Evolutionary conservation across 192 early-diverging fungal species (phyloP), one percentile per base, ranked within the genome.

Genomic region (Backusella macrospora): DNA sequence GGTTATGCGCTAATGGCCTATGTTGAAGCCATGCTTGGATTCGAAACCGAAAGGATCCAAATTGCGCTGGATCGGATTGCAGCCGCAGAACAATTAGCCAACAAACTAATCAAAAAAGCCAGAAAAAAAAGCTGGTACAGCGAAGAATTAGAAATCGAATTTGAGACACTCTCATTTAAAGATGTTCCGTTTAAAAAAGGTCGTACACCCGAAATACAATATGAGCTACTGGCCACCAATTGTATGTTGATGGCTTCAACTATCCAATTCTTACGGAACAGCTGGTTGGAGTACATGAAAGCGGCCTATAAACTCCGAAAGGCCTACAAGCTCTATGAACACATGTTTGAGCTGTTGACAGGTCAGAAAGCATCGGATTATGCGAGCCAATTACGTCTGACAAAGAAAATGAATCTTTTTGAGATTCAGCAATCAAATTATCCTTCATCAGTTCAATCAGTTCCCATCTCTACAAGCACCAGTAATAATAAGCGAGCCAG

Each of bases 201-300:
- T 5, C 45, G 68, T n/a, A 66, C 44, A 5, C 13, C 52, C 40
- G 52, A 63, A 8, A 70, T 77, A 8, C 71, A 77, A 14, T 77
- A 81, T 63, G 76, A 81, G 46, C 18, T 81, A 0, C 43, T 81
- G 14, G 76, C 77, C 13, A 62, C 66, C 18, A 81, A 81, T 44
- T 81, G 80, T 66, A 78, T 77, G 59, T 49, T 81, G 38, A 81
- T 81, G 80, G 74, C 76, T 0, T 76, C 80, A 12, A 81, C 80
- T 0, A 68, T 81, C 3, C 80, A 81, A 62, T 77, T 81, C 29
- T 59, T 81, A 26, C 40, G 72, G 12, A 72, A 81, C 13, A 74
- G 62, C 46, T 81, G 80, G 80, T 29, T 78, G 43, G 76, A 77
- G 21, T 81, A 81, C 39, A 78, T 81, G 71, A 70, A 69, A 40